Conservation (phyloP, 805 yeast species). For the Candida incommunis region DNA sequence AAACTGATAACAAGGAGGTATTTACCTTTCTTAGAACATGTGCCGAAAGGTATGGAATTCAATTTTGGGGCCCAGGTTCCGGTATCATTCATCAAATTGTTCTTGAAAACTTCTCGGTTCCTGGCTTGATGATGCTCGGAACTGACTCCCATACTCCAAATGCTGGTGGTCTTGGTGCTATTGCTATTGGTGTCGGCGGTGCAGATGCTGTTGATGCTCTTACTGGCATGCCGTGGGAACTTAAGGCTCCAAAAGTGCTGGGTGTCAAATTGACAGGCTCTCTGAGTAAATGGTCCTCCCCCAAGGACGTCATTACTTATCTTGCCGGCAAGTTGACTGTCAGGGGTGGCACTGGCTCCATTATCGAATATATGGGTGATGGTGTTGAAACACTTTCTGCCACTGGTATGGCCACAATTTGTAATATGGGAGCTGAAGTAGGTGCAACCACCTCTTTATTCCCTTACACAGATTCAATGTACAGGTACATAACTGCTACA, state of each 20-base stretch:
- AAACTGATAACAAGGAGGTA: conserved; percentile 82
- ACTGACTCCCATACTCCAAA: conserved; percentile 98
- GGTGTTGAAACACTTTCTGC: conserved; percentile 83
- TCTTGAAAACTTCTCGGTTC: conserved; percentile 89
- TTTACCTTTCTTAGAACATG: conserved; percentile 88
- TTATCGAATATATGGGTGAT: conserved; percentile 92
- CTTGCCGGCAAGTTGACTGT: conserved; percentile 90
- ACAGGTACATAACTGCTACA: conserved; percentile 69
- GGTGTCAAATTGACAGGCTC: conserved; percentile 90
- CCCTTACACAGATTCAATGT: conserved; percentile 81
- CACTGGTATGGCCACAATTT: conserved; percentile 99
- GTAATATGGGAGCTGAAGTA: conserved; percentile 99
- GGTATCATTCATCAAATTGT: conserved; percentile 98
- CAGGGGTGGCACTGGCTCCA: conserved; percentile 95
- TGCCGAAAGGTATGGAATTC: conserved; percentile 89
- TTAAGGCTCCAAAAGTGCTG: conserved; percentile 88
- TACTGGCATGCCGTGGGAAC: conserved; percentile 97
- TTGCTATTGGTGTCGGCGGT: conserved; percentile 99
- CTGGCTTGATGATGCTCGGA: conserved; percentile 94
- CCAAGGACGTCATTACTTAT: conserved; percentile 89
- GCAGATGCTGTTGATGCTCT: conserved; percentile 98
- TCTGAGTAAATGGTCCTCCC: conserved; percentile 89
- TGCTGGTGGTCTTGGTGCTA: conserved; percentile 97
- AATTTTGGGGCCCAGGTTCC: conserved; percentile 99
- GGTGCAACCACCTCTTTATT: conserved; percentile 97